These are phyloP conservation scores for Trifolium pratense DNA, from an alignment of 306 rosid genomes.

Conservation along the genomic window DNA sequence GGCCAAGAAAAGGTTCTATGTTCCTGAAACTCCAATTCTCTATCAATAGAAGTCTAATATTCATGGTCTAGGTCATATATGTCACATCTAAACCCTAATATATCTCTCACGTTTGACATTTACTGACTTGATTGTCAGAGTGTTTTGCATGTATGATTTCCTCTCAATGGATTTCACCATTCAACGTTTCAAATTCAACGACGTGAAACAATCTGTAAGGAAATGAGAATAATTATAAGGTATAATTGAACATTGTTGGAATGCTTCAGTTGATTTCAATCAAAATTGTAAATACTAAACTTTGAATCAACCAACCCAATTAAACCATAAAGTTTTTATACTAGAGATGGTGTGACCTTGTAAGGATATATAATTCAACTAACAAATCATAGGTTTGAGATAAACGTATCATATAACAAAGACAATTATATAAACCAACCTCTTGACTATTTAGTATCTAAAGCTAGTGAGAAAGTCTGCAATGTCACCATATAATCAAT, in stretches of 20 bases:
- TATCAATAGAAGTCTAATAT: too few species aligned
- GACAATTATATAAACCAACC: slow-evolving; percentile 20
- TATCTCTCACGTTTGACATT: too few species aligned
- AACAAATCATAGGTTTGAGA: slow-evolving; percentile 22
- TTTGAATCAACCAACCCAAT: neutral
- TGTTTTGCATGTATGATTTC: too few species aligned
- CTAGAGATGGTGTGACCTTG: neutral
- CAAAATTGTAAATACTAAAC: neutral
- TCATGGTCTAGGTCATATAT: too few species aligned
- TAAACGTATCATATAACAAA: neutral
- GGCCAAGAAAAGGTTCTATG: too few species aligned
- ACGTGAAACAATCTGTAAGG: neutral
- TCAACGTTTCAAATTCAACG: too few species aligned
- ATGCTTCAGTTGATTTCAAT: neutral
- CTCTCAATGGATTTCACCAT: too few species aligned
- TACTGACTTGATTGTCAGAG: too few species aligned
- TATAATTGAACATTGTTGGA: neutral
- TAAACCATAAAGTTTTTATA: neutral
- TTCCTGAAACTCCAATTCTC: too few species aligned
- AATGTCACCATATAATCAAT: slow-evolving; percentile 7
- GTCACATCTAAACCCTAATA: too few species aligned
- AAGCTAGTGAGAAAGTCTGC: slow-evolving; percentile 33
- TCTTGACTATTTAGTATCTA: slow-evolving; percentile 39
- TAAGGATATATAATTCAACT: neutral
- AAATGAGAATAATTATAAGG: neutral